A percentile compares a stretch with the other conserved stretches of the same genome.
Conservation (phyloP, 345 rosid genomes). For the Atalantia buxifolia region DNA sequence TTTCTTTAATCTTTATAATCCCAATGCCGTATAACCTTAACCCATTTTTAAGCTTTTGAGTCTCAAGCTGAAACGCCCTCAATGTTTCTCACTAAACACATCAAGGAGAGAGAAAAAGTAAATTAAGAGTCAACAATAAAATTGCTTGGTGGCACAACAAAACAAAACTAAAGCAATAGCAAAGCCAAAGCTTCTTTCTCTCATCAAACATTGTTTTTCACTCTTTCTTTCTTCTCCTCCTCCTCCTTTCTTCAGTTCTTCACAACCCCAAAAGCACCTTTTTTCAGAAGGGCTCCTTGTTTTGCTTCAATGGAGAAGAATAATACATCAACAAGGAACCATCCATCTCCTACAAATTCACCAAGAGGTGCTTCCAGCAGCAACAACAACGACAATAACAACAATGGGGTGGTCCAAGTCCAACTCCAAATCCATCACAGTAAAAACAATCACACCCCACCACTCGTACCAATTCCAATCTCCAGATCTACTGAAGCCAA, state of each 20-base stretch:
- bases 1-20: slow-evolving; percentile 21
- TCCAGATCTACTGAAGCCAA: slow-evolving; percentile 81
- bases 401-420: slow-evolving; percentile 24
- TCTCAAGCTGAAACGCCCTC: too few relatives aligned
- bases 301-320: slow-evolving; percentile 53
- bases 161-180: slow-evolving; percentile 20
- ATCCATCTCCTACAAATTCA: slow-evolving; percentile 53
- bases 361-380: slow-evolving; percentile 38
- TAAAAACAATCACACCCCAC: slow-evolving; percentile 27
- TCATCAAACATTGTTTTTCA: slow-evolving; percentile 35
- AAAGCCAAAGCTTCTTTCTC: slow-evolving; percentile 3
- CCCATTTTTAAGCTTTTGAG: neutral
- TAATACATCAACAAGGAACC: slow-evolving; percentile 39
- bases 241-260: slow-evolving; percentile 3
- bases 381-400: slow-evolving; percentile 17
- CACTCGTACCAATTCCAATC: slow-evolving; percentile 49
- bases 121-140: neutral
- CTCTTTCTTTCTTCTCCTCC: slow-evolving; percentile 12
- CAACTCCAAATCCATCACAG: neutral
- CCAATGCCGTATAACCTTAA: slow-evolving; percentile 8
- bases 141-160: slow-evolving; percentile 17
- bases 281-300: neutral
- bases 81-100: too few relatives aligned
- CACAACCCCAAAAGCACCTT: neutral
- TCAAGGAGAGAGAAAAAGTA: neutral